These are phyloP conservation scores for Phylloporus sp. DNA, from an alignment of 768 basidiomycete genomes.

Conservation along the genomic window DNA sequence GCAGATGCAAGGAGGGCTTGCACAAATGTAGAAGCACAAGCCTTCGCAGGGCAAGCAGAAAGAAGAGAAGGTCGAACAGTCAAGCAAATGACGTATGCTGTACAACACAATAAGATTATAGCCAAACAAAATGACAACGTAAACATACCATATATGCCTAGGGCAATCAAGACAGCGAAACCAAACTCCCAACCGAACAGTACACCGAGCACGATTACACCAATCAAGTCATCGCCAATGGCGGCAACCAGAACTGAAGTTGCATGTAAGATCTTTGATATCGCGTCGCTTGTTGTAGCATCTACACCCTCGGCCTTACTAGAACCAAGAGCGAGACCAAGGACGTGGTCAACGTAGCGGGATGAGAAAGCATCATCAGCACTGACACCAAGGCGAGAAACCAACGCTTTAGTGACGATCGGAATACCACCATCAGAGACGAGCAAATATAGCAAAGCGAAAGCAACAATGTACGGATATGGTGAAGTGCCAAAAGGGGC, in stretches of 20 bases:
- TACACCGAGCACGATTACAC: conserved; percentile 61
- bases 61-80: conserved; percentile 5
- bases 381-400: conserved; percentile 88
- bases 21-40: conserved; percentile 31
- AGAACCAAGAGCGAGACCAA: conserved; percentile 85
- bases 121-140: background rate
- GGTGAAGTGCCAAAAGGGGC: conserved; percentile 40
- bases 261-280: conserved; percentile 16
- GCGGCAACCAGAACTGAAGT: conserved; percentile 71
- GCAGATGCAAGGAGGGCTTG: conserved; percentile 81
- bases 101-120: background rate
- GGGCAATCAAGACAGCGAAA: conserved; percentile 64
- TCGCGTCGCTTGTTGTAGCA: conserved; percentile 5
- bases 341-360: conserved; percentile 80
- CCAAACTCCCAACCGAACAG: conserved; percentile 66
- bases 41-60: conserved; percentile 3
- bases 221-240: conserved; percentile 73
- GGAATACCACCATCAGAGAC: conserved; percentile 74
- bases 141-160: conserved; percentile 67
- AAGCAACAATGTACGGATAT: conserved; percentile 68
- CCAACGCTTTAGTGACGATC: conserved; percentile 66
- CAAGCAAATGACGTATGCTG: conserved; percentile 19
- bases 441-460: conserved; percentile 67
- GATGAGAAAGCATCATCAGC: conserved; percentile 59
- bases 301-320: conserved; percentile 75